Evolutionary conservation across 495 filamentous ascomycete species (phyloP).

Genomic region (Hypomontagnella monticulosa): DNA sequence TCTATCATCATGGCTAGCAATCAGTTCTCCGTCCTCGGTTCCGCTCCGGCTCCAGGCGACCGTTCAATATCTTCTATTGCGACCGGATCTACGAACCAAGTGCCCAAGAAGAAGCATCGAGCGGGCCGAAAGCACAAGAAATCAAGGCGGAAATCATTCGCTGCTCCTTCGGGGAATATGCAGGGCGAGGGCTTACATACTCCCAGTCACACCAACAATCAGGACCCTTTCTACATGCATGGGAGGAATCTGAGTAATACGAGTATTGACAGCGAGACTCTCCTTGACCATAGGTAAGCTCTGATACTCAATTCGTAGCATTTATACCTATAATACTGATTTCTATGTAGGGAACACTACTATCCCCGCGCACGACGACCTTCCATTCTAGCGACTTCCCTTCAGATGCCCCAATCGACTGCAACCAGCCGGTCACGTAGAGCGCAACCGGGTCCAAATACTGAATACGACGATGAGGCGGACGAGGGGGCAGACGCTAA

Average conservation of each 20-base stretch:
- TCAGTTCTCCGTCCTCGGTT: constrained; percentile 40
- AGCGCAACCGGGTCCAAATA: constrained; percentile 45
- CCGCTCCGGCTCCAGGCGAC: constrained; percentile 24
- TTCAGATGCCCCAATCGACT: constrained; percentile 47
- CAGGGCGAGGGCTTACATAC: constrained; percentile 48
- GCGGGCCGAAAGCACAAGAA: constrained; percentile 67
- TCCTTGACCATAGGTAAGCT: constrained; percentile 81
- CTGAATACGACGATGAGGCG: constrained; percentile 52
- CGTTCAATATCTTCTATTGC: constrained; percentile 36
- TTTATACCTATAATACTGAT: constrained; percentile 4
- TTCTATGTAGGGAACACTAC: constrained; percentile 68
- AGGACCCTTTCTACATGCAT: constrained; percentile 66
- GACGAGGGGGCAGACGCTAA: constrained; percentile 46
- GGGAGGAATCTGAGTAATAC: constrained; percentile 74
- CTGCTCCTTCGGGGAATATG: constrained; percentile 58
- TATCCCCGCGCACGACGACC: constrained; percentile 73
- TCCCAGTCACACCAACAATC: constrained; percentile 47
- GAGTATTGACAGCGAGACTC: constrained; percentile 81
- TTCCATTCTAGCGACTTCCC: constrained; percentile 56
- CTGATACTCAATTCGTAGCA: neutral
- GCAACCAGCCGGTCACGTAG: constrained; percentile 46
- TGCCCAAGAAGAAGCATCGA: constrained; percentile 54
- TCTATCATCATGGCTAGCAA: constrained; percentile 41
- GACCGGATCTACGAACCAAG: constrained; percentile 25
- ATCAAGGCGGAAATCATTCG: constrained; percentile 71